Base-by-base conservation (phyloP, 345 rosid species). In the Fremontodendron californicum region DNA sequence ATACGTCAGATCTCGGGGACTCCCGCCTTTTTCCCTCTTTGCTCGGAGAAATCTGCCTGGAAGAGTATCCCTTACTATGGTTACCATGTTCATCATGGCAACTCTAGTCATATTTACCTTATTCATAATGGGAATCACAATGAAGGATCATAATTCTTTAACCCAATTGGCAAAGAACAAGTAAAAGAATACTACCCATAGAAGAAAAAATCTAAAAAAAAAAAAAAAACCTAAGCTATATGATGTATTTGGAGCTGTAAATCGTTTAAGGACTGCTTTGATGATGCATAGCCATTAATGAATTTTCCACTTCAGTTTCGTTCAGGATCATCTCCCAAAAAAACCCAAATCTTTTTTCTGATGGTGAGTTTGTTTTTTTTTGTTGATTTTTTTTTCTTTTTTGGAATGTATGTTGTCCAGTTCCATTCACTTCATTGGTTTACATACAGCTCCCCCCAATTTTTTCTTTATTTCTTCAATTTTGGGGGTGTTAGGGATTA, bases 81-180 rank as follows among this genome's bases (percentile, higher is more conserved):
- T 75, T 81, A 81, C 78, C 78, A 88, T 77, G 84, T 78, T 81
- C 85, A 82, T 83, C 86, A 82, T 79, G 88, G 87, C 74, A 84
- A 74, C 75, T 88, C 88, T 60, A 63, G 84, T 40, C 87, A 82
- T 43, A 75, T 78, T 73, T 88, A 86, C 82, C 89, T 88, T 61
- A 78, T 88, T 78, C 91, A 84, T 73, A 85, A 87, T 39, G 91
- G 90, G 75, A 91, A 92, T 72, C 80, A 87, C 76, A 23, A 64
- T n/a, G 11, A 73, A 27, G 70, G 70, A 64, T 64, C 49, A 33
- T 39, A 9, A 40, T 40, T 9, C 10, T 37, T 23, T 61, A 37
- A 3, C 18, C 43, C 62, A 52, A 54, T 48, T 35, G 11, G 67
- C 58, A 42, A 27, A 77, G 33, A 6, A 46, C 43, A 58, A 35